A percentile compares a stretch with the other conserved stretches of the same genome.
Evolutionary conservation across 2,329 filamentous ascomycete genomes (phyloP).

Genomic region (Colletotrichum sp.): DNA sequence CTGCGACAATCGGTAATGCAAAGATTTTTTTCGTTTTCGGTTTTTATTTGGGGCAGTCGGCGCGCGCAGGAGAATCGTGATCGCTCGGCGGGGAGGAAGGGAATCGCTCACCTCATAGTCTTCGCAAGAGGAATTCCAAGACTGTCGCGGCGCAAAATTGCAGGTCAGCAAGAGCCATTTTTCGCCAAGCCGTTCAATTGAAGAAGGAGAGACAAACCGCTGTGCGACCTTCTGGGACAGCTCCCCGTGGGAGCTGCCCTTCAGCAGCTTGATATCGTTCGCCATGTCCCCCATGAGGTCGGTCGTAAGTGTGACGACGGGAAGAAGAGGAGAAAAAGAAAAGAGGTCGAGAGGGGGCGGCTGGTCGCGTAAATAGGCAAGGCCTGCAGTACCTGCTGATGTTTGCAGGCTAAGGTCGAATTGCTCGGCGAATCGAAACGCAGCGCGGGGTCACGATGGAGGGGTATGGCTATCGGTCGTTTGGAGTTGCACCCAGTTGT

Average conservation of each 20-base stretch:
- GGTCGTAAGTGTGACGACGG: slow-evolving; percentile 19
- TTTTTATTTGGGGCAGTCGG: slow-evolving; percentile 53
- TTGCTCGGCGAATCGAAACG: slow-evolving; percentile 16
- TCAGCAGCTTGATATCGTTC: slow-evolving; percentile 44
- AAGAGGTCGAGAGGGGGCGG: neutral
- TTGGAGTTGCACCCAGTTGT: neutral
- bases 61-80: neutral
- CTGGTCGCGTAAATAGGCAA: slow-evolving; percentile 3
- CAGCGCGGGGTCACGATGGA: slow-evolving; percentile 22
- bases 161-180: neutral
- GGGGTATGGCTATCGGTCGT: slow-evolving; percentile 15
- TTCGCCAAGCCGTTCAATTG: neutral
- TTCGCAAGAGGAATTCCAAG: slow-evolving; percentile 19
- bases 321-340: neutral
- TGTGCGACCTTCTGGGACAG: slow-evolving; percentile 35
- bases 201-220: slow-evolving; percentile 21
- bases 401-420: slow-evolving; percentile 10
- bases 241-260: slow-evolving; percentile 37
- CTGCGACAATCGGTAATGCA: slow-evolving; percentile 60
- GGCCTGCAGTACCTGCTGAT: slow-evolving; percentile 10
- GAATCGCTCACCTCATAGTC: slow-evolving; percentile 18
- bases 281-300: slow-evolving; percentile 31
- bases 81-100: neutral
- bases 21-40: neutral
- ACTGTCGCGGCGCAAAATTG: neutral